Base-by-base conservation (phyloP, 2,329 filamentous ascomycete genomes). In the Leptosphaerulina australis region DNA sequence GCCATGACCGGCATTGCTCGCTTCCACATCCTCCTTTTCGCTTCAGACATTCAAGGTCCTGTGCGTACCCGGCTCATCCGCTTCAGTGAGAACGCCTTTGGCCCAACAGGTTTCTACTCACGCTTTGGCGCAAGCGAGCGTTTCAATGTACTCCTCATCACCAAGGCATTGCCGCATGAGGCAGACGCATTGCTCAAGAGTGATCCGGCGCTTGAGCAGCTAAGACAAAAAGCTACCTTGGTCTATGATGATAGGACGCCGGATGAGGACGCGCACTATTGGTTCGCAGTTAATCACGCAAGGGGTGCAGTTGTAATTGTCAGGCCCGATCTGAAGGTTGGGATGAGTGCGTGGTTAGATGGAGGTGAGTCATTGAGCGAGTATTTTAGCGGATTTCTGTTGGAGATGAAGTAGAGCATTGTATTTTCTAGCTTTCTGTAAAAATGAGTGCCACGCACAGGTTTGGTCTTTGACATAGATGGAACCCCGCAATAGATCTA, bases 21-120 rank as follows among this genome's bases (percentile, higher is more conserved):
- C 22, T 64, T 73, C 39, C 69, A 72, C 46, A 46, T 72, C 2
- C 36, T 72, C 1, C 24, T 72, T 2, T 72, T 72, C 34, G 68
- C 39, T 4, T 59, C 56, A 4, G 17, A 36, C 1, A 38, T 34
- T 60, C 63, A 7, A 40, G 63, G 14, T 40, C 64, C 5, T 17
- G 52, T 18, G 56, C 66, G 17, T 46, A 35, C 11, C 37, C 57
- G 30, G 39, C 63, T 31, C 39, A 37, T 6, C 34, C 35, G 11
- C n/a, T 50, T 50, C 26, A 4, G 53, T 6, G 6, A 25, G 26
- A 48, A 6, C 36, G 37, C 8, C 44, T 66, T n/a, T 30, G 40
- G 6, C 51, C 57, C 1, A n/a, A 11, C 2, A n/a, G 53, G 64
- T 6, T 71, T 70, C 53, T 71, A 62, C 34, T 28, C 36, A 3